Percentiles rank a stretch among this genome's conserved stretches.
Evolutionary conservation across 2,329 filamentous ascomycete species (phyloP).

Genomic region (Colletotrichum destructivum): DNA sequence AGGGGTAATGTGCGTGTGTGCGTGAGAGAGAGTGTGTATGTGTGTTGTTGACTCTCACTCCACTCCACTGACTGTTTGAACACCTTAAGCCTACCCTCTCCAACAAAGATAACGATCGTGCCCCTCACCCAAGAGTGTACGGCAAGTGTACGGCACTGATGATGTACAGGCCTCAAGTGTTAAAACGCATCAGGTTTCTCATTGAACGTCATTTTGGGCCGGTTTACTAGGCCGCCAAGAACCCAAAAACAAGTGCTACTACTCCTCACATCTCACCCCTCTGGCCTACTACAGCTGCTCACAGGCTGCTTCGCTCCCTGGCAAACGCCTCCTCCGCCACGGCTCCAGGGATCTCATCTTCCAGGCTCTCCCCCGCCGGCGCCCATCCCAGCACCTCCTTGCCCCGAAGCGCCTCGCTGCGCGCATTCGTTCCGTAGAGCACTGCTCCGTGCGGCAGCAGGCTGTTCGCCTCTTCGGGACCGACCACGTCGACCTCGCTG

Average conservation of each 20-base stretch:
- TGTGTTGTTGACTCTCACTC: too few relatives aligned
- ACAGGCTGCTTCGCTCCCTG: neutral
- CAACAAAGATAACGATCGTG: neutral
- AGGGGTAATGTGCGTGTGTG: too few relatives aligned
- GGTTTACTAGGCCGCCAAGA: neutral
- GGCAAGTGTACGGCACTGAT: too few relatives aligned
- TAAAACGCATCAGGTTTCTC: neutral
- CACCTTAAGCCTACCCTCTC: too few relatives aligned
- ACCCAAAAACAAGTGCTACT: neutral
- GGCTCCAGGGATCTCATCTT: constrained; percentile 56
- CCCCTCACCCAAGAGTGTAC: neutral
- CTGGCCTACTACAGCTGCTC: neutral
- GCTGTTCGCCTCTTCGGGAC: constrained; percentile 60
- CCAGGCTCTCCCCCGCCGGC: constrained; percentile 62
- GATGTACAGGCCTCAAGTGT: too few relatives aligned
- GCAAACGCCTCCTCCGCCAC: constrained; percentile 46
- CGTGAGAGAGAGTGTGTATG: too few relatives aligned
- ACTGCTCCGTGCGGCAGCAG: constrained; percentile 61
- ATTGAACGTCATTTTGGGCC: too few relatives aligned
- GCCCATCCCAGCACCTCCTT: constrained; percentile 69
- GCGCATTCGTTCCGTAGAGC: constrained; percentile 71
- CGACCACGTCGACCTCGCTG: constrained; percentile 48
- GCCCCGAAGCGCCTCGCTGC: constrained; percentile 65
- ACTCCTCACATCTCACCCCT: neutral
- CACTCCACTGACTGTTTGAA: too few relatives aligned